phyloP scores from a whole-genome alignment of 768 basidiomycete genomes.

The Mycena kentingensis region DNA sequence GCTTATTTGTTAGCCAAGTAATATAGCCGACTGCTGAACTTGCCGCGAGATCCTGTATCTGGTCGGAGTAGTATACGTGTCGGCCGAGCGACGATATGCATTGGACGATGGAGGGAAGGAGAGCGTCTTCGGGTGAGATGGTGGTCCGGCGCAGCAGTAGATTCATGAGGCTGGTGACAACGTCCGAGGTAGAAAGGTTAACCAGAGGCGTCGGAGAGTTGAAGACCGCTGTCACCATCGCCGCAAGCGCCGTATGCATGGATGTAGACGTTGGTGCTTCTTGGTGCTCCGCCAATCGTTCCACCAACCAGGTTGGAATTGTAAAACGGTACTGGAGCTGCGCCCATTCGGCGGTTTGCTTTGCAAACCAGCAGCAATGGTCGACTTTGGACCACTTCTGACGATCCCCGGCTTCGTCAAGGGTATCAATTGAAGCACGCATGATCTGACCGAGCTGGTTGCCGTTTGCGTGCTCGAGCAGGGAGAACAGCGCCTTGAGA shows the following conservation, averaged over 20 bases:
- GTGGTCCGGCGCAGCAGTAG: constrained; percentile 72
- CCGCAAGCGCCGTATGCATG: constrained; percentile 62
- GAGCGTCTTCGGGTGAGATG: constrained; percentile 59
- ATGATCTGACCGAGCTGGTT: constrained; percentile 72
- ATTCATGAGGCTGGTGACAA: constrained; percentile 75
- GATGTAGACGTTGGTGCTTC: constrained; percentile 49
- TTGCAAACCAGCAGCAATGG: constrained; percentile 82
- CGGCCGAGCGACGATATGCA: constrained; percentile 84
- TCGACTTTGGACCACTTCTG: constrained; percentile 60
- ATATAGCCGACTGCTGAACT: constrained; percentile 26
- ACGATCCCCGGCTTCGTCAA: constrained; percentile 51
- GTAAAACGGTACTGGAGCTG: constrained; percentile 93
- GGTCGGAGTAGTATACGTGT: constrained; percentile 94
- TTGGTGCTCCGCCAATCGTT: constrained; percentile 66
- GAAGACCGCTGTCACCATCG: constrained; percentile 84
- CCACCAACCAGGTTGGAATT: constrained; percentile 82
- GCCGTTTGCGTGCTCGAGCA: constrained; percentile 77
- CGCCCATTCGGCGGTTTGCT: constrained; percentile 80
- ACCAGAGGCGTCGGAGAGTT: constrained; percentile 80
- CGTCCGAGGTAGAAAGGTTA: constrained; percentile 89
- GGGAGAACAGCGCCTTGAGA: constrained; percentile 67
- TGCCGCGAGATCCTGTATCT: constrained; percentile 86
- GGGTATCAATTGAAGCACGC: constrained; percentile 68
- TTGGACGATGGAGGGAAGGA: constrained; percentile 69
- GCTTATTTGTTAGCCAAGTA: not conserved